phyloP scores from a whole-genome alignment of 805 yeast species.

The Pichia heedii region DNA sequence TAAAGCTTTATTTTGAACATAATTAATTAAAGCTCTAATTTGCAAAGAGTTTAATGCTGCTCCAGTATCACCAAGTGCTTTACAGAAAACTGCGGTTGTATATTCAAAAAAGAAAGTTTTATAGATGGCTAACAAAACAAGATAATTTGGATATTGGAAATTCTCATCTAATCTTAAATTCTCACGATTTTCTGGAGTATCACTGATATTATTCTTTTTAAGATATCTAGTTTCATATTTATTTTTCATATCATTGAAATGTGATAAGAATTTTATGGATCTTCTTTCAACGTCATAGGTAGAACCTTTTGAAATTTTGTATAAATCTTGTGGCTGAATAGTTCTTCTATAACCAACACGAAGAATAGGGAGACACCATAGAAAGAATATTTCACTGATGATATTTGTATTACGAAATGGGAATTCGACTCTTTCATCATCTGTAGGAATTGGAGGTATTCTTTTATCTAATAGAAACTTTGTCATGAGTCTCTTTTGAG shows the following conservation, averaged over 20 bases:
- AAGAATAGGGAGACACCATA: conserved; percentile 64
- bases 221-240: conserved; percentile 26
- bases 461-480: conserved; percentile 23
- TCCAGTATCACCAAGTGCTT: conserved; percentile 38
- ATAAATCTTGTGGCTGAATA: conserved; percentile 57
- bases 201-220: conserved; percentile 24
- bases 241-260: conserved; percentile 26
- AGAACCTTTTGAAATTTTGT: conserved; percentile 30
- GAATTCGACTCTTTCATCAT: conserved; percentile 38
- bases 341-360: conserved; percentile 64
- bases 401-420: conserved; percentile 35
- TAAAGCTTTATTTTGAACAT: conserved; percentile 43
- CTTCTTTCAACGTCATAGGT: conserved; percentile 33
- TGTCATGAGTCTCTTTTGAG: conserved; percentile 30
- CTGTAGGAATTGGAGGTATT: conserved; percentile 46
- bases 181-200: conserved; percentile 29
- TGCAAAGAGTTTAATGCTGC: conserved; percentile 57
- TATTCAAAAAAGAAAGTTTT: conserved; percentile 42
- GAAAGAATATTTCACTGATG: conserved; percentile 39
- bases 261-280: conserved; percentile 27
- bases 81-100: conserved; percentile 30
- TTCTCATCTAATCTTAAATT: conserved; percentile 24
- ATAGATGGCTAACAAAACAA: conserved; percentile 41
- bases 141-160: conserved; percentile 33
- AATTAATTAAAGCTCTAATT: conserved; percentile 54